These are phyloP conservation scores for Russula dissimulans DNA, from an alignment of 768 basidiomycete species.

Conservation along the genomic window DNA sequence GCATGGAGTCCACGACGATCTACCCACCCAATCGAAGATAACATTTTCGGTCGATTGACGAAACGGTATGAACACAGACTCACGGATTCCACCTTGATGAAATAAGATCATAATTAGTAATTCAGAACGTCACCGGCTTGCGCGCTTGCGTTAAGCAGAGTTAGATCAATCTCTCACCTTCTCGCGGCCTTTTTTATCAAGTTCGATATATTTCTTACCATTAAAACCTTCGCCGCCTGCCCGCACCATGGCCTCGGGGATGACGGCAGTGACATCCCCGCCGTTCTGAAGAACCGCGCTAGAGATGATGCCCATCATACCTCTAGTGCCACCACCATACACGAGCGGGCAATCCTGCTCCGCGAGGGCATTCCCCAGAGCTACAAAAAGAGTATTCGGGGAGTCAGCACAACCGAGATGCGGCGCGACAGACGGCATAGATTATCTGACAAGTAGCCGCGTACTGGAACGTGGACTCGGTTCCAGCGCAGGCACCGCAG, in stretches of 20 bases:
- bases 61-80: not conserved
- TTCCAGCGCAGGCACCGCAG: slow-evolving; percentile 72
- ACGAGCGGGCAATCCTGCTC: slow-evolving; percentile 52
- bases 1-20: slow-evolving; percentile 76
- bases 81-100: slow-evolving; percentile 1
- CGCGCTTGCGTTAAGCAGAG: too few relatives aligned
- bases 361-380: slow-evolving; percentile 67
- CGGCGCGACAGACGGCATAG: not conserved
- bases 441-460: slow-evolving; percentile 61
- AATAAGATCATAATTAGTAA: not conserved
- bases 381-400: slow-evolving; percentile 27
- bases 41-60: too few relatives aligned
- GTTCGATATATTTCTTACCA: slow-evolving; percentile 16
- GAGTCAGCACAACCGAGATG: not conserved
- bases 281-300: slow-evolving; percentile 52
- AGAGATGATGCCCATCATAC: slow-evolving; percentile 83
- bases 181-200: slow-evolving; percentile 29
- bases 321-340: slow-evolving; percentile 78
- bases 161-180: slow-evolving; percentile 23
- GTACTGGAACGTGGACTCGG: slow-evolving; percentile 44
- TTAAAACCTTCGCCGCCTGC: slow-evolving; percentile 47
- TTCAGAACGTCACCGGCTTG: not conserved
- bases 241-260: slow-evolving; percentile 66
- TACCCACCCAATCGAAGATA: slow-evolving; percentile 20
- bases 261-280: slow-evolving; percentile 67